Percentiles rank a stretch among this genome's conserved stretches.
Evolutionary conservation across 192 early-diverging fungal genomes (phyloP).

Genomic region (Entomortierella lignicola): DNA sequence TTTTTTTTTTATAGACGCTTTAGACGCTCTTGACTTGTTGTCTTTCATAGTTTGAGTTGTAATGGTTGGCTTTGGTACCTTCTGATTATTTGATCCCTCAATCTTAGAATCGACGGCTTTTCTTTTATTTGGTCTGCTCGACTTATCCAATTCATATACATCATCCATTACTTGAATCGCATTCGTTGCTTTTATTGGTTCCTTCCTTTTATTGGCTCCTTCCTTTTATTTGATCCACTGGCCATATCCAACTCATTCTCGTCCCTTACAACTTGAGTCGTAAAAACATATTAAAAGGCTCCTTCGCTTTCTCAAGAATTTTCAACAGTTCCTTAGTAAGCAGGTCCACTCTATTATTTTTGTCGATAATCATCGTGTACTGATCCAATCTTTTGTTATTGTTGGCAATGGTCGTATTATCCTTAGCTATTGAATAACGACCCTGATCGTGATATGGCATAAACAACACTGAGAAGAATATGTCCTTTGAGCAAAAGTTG

Average conservation of each 20-base stretch:
- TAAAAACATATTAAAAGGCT: background rate
- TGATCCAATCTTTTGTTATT: background rate
- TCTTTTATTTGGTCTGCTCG: too few species aligned
- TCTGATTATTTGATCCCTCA: background rate
- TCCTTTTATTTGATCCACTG: too few species aligned
- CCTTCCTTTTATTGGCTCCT: too few species aligned
- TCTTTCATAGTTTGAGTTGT: background rate
- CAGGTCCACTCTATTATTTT: background rate
- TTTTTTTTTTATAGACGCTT: too few species aligned
- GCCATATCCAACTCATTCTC: too few species aligned
- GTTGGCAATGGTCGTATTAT: background rate
- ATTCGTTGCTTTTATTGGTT: too few species aligned
- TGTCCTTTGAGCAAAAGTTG: background rate
- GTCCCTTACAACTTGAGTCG: too few species aligned
- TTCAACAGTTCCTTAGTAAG: background rate
- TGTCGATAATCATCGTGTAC: background rate
- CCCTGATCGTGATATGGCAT: background rate
- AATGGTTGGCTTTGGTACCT: background rate
- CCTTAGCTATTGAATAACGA: background rate
- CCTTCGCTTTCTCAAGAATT: background rate
- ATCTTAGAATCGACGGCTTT: background rate
- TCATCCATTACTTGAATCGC: too few species aligned
- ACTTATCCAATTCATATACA: too few species aligned
- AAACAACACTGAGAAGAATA: background rate
- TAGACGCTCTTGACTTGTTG: too few species aligned